Percentiles rank a stretch among this genome's conserved stretches.
These are phyloP conservation scores for Ophiostoma quercus DNA, from an alignment of 2,329 filamentous ascomycete species.

Conservation along the genomic window DNA sequence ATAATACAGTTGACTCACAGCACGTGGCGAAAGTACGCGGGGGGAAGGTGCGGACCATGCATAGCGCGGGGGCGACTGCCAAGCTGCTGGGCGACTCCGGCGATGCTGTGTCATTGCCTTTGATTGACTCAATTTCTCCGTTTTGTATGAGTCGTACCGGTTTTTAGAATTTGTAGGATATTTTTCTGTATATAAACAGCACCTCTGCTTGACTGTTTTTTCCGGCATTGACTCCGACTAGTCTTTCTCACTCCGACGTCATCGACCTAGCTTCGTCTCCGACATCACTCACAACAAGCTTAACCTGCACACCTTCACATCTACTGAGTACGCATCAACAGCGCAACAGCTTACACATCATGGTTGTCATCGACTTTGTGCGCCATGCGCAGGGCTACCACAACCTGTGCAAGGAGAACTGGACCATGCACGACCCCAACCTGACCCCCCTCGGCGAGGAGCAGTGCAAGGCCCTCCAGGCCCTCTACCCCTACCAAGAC, in stretches of 20 bases:
- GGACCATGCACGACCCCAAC: conserved; percentile 67
- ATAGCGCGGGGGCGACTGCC: background rate
- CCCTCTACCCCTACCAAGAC: conserved; percentile 59
- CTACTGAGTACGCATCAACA: too few relatives aligned
- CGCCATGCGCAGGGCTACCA: conserved; percentile 76
- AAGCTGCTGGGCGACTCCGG: background rate
- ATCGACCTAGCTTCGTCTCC: conserved; percentile 8
- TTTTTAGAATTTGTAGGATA: background rate
- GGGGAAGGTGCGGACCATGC: background rate
- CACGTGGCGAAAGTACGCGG: background rate
- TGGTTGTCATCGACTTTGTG: conserved; percentile 52
- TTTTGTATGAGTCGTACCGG: background rate
- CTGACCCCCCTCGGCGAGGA: conserved; percentile 69
- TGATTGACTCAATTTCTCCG: background rate
- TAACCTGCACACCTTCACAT: background rate
- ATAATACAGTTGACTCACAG: background rate
- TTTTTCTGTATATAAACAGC: background rate
- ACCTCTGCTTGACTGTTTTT: background rate
- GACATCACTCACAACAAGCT: background rate
- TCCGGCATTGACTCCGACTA: background rate
- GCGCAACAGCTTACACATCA: conserved; percentile 5
- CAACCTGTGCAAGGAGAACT: conserved; percentile 67
- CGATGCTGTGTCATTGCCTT: background rate
- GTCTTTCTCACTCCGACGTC: background rate
- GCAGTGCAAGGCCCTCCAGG: conserved; percentile 63